Base-by-base conservation (phyloP, 305 asterid species). In the Solanum hybrid region DNA sequence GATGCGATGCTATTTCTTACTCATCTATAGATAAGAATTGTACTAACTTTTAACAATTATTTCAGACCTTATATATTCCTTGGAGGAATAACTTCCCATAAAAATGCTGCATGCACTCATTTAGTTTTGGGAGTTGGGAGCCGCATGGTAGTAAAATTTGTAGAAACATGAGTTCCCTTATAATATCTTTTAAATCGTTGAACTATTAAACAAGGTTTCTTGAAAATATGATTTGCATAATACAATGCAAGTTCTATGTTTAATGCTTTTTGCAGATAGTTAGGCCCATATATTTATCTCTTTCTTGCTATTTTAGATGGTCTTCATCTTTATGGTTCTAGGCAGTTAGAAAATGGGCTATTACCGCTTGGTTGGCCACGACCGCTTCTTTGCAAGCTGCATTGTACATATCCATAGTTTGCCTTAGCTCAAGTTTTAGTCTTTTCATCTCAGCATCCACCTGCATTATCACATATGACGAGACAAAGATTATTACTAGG, bases 331-430 rank as follows among this genome's bases (percentile, higher is more conserved):
- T 84, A 26, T 84, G 75, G 88, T 57, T 51, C 88, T 84, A 84
- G 42, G 42, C 20, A 57, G 40, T 51, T 57, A 57, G 74, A 83
- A 33, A 84, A 51, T 20, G 46, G 16, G 11, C 6, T 9, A 85
- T 86, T 93, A 93, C 95, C 94, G 92, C 90, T 69, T 92, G 92
- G 86, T 91, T 89, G 84, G 92, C 93, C 74, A 93, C 88, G 87
- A 92, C 88, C 61, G 97, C 97, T 88, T 96, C 96, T 90, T 94
- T 95, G 95, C 97, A 96, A 89, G 96, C 98, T 74, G 95, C 89
- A 84, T 91, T 95, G 87, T 96, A 97, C 97, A 94, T 92, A 71
- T 94, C 92, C 97, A 97, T 91, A 28, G 98, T 95, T 74, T 95
- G 96, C 88, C 94, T 90, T 88, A 96, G 92, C 92, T 96, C 96